Base-by-base conservation (phyloP, 2,329 filamentous ascomycete genomes). In the Ceratocystis alfenasii region DNA sequence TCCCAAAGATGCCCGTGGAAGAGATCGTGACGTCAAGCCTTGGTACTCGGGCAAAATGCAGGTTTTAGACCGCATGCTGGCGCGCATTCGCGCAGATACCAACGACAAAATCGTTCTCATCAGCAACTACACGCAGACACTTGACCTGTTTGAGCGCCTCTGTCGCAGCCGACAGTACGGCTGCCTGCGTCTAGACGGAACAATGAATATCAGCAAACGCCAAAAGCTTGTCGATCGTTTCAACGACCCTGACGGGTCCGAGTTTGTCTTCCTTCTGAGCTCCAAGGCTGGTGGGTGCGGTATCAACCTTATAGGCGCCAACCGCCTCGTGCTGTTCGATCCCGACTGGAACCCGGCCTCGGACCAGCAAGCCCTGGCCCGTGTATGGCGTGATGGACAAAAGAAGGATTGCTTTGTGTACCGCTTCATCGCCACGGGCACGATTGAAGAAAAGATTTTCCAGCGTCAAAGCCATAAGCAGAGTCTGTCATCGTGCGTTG, bases 401-500 rank as follows among this genome's bases (percentile, higher is more conserved):
- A 97, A 95, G 81, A 99, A 99, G 74, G 94, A 99, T 73, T 99
- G 94, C 73, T 99, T 99, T 72, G 94, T 99, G 17, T 99, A 99
- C 75, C 89, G 94, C n/a, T 99, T 99, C 77, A 99, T 99, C 71
- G 89, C 92, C 0, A 97, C 95, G 0, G 94, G 94, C 3, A 96
- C 92, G 0, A 99, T 99, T 68, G 94, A 99, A 74, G 94, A 99
- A 76, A 99, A 99, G 78, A 96, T 99, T 70, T 99, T 99, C 78
- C 94, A 99, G 75, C 87, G 95, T 8, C 94, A 99, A 73, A 95
- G 90, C 0, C 95, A 99, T 79, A 99, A 99, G 76, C 94, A 99
- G 76, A 95, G 90, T 6, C 80, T 99, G 1, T 97, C 93, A 0
- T 95, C 90, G 0, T 96, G 92, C 71, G 94, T 99, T 3, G 94